Evolutionary conservation across 2,329 filamentous ascomycete genomes (phyloP).

Genomic region (Aspergillus unguis): DNA sequence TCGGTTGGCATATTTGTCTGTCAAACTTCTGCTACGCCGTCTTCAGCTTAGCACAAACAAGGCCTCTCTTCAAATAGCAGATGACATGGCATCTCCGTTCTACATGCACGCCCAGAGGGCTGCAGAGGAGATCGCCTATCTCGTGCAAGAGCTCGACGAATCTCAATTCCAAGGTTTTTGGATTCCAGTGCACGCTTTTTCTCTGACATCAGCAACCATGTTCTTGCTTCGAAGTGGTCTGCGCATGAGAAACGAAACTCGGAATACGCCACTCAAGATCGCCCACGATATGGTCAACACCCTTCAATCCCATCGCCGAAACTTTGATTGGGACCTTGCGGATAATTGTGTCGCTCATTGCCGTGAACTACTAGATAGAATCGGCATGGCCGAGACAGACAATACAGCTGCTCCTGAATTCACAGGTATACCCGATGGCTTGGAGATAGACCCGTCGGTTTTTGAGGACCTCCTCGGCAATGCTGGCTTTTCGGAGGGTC

Average conservation of each 20-base stretch:
- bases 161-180: conserved; percentile 50
- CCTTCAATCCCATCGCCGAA: conserved; percentile 41
- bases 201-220: conserved; percentile 49
- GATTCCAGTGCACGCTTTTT: conserved; percentile 49
- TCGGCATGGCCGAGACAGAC: conserved; percentile 6
- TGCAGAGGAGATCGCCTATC: conserved; percentile 49
- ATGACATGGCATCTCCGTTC: conserved; percentile 20
- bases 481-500: not conserved
- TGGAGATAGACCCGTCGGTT: conserved; percentile 1
- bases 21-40: conserved; percentile 47
- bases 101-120: conserved; percentile 46
- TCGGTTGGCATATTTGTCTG: conserved; percentile 50
- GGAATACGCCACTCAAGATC: conserved; percentile 40
- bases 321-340: conserved; percentile 49
- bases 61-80: conserved; percentile 5
- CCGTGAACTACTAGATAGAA: conserved; percentile 47
- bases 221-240: conserved; percentile 51
- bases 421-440: not conserved
- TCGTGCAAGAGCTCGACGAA: conserved; percentile 47
- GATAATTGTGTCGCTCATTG: conserved; percentile 52
- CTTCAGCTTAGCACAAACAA: conserved; percentile 47
- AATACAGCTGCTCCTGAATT: not conserved
- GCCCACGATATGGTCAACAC: conserved; percentile 43
- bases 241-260: conserved; percentile 35
- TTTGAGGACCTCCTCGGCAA: not conserved